Base-by-base conservation (phyloP, 1,284 basidiomycete species). In the Termitomyces sp. region DNA sequence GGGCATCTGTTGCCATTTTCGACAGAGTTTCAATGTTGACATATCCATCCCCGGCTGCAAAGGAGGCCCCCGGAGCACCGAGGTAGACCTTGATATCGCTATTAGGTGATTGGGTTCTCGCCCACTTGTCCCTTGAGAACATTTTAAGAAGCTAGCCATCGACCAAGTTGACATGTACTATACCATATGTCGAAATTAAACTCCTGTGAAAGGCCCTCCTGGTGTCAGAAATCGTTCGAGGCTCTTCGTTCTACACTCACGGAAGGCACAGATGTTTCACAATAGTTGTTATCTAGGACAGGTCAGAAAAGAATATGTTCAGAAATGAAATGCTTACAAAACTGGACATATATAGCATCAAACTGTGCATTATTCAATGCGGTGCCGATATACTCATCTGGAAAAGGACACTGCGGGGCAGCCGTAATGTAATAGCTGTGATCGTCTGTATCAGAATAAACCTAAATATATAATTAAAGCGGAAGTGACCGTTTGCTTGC, bases 371-470 rank as follows among this genome's bases (percentile, higher is more conserved):
- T 67, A 57, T 79, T 78, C 60, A 84, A 61, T 40, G 79, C 75
- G 13, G 71, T 66, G 31, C 79, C 77, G 4, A 84, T 66, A 54
- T 74, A 75, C 4, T 74, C 74, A 62, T 84, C 82, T 0, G 82
- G 83, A 68, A 71, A 84, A 6, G 78, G 78, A 60, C 81, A 84
- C 59, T 84, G 81, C 16, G 80, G 82, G 11, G 82, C 81, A 57
- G 72, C 81, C 26, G 79, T 81, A 49, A 83, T 70, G 58, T 79
- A 83, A 63, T 81, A 84, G 37, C 79, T 80, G 35, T 31, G 9
- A 45, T 24, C 33, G 28, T 42, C 33, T 9, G n/a, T 13, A 19
- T 49, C 3, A 42, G 16, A 8, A 30, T 19, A 5, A 5, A 16
- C 18, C 1, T 28, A 26, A 4, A 28, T 8, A n/a, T 16, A 24